Base-by-base conservation (phyloP, 2,329 filamentous ascomycete species). In the Verticillium dahliae region DNA sequence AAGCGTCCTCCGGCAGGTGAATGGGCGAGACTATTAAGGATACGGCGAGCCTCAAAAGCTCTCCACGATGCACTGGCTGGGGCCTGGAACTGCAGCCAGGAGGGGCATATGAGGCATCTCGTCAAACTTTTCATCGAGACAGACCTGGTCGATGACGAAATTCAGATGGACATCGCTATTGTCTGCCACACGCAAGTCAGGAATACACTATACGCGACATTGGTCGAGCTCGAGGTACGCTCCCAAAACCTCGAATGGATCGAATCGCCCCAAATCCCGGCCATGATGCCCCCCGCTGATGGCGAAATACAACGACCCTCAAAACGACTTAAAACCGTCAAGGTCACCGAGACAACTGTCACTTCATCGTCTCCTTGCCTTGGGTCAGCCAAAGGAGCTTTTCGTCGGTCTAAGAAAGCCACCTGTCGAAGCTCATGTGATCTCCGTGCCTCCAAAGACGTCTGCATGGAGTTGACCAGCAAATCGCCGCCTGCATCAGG, bases 61-160 rank as follows among this genome's bases (percentile, higher is more conserved):
- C 56, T 64, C 1, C 34, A 64, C 33, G 62, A 60, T 1, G 56
- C 55, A 1, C 62, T 64, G 1, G n/a, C 57, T 2, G 41, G 33
- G 3, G 37, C 56, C 1, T 64, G 62, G 62, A 60, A 56, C 2
- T 64, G 62, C 35, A 38, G 31, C 2, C 39, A 64, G 1, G 55
- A 50, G 1, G 57, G 38, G 6, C 62, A 64, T 38, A 31, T 57
- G 6, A 38, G 52, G 6, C 62, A 64, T 41, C 33, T 50, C 6
- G 37, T 64, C 13, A 62, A 64, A 27, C 50, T 64, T 6, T 64
- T 64, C 37, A 45, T 64, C 10, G 60, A 64, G 14, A 39, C 62
- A 1, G 35, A 59, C 13, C 22, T 31, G 34, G 50, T 58, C 5
- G 35, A 59, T 2, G 60, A 58, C 10, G 37, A 62, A 9, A 38